Percentiles rank a stretch among this genome's conserved stretches.
phyloP scores from a whole-genome alignment of 495 filamentous ascomycete genomes.

The Podospora pseudopauciseta region DNA sequence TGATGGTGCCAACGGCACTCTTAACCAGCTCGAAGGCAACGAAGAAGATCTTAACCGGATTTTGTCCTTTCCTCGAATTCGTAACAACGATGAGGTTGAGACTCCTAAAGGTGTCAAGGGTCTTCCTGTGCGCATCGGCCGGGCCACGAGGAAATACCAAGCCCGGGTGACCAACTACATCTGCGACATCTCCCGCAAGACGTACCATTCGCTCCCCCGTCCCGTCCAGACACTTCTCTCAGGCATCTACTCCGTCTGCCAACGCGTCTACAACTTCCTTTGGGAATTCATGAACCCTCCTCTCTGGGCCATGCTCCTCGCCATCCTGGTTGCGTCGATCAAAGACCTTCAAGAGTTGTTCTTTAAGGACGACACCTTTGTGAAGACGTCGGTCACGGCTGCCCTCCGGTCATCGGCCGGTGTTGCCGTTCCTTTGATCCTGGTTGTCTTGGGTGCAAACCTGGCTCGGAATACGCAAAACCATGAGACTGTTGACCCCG shows the following conservation, averaged over 20 bases:
- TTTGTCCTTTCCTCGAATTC: conserved; percentile 45
- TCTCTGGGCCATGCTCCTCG: conserved; percentile 90
- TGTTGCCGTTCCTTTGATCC: conserved; percentile 90
- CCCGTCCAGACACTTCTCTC: conserved; percentile 54
- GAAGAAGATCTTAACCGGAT: conserved; percentile 34
- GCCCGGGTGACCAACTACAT: conserved; percentile 39
- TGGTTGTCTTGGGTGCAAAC: conserved; percentile 95
- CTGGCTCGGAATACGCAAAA: conserved; percentile 71
- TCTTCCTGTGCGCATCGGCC: conserved; percentile 25
- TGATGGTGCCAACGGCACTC: conserved; percentile 10
- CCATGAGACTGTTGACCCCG: conserved; percentile 56
- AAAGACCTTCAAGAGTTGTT: conserved; percentile 78
- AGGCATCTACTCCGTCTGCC: conserved; percentile 36
- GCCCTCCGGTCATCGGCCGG: conserved; percentile 80
- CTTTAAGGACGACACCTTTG: conserved; percentile 83
- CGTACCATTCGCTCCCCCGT: conserved; percentile 50
- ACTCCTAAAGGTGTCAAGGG: conserved; percentile 34
- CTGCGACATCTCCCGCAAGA: conserved; percentile 23
- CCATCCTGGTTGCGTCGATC: conserved; percentile 87
- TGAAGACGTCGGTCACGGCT: conserved; percentile 87
- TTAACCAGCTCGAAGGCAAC: conserved; percentile 14
- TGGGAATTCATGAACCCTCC: conserved; percentile 98
- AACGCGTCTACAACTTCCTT: conserved; percentile 59
- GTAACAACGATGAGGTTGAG: conserved; percentile 32
- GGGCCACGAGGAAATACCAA: conserved; percentile 18